A percentile compares a stretch with the other conserved stretches of the same genome.
phyloP scores from a whole-genome alignment of 177 flowering plant species.

The Tripterygium wilfordii region DNA sequence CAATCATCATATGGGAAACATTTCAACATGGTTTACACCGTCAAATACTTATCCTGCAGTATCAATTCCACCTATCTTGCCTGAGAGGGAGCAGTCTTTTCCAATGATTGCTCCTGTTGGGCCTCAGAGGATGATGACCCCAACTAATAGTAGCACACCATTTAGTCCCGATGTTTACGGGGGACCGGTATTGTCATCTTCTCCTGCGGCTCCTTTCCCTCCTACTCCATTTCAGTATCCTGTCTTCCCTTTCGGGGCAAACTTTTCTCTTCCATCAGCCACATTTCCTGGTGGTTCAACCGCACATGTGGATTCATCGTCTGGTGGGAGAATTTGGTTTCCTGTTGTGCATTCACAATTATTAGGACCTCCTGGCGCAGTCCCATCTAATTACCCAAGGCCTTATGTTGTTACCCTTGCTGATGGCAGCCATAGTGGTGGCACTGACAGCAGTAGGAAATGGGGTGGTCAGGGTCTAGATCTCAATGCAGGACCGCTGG shows the following conservation, averaged over 20 bases:
- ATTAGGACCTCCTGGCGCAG: conserved; percentile 47
- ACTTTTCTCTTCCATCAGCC: conserved; percentile 60
- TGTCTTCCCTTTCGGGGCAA: conserved; percentile 65
- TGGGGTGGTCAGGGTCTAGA: conserved; percentile 73
- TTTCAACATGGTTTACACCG: conserved; percentile 68
- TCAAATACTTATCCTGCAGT: conserved; percentile 51
- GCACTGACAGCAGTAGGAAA: conserved; percentile 44
- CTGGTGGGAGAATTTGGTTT: conserved; percentile 51
- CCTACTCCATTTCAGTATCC: conserved; percentile 52
- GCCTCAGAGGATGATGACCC: conserved; percentile 50
- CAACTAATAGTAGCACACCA: conserved; percentile 34
- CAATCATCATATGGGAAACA: conserved; percentile 38
- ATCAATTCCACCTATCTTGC: conserved; percentile 46
- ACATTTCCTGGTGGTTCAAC: conserved; percentile 48
- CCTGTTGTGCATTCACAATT: conserved; percentile 60
- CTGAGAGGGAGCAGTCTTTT: conserved; percentile 57
- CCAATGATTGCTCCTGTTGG: conserved; percentile 45
- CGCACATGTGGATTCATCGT: conserved; percentile 51
- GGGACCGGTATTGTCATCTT: conserved; percentile 73
- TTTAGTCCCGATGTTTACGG: conserved; percentile 65
- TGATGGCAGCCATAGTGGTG: conserved; percentile 34
- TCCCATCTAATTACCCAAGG: conserved; percentile 55
- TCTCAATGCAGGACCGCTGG: conserved; percentile 85
- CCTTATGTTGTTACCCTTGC: conserved; percentile 61
- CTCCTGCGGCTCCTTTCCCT: conserved; percentile 69